Percentiles rank a stretch among this genome's conserved stretches.
Evolutionary conservation across 176 grass and related monocot genomes (phyloP).

Genomic region (Carex pumila): DNA sequence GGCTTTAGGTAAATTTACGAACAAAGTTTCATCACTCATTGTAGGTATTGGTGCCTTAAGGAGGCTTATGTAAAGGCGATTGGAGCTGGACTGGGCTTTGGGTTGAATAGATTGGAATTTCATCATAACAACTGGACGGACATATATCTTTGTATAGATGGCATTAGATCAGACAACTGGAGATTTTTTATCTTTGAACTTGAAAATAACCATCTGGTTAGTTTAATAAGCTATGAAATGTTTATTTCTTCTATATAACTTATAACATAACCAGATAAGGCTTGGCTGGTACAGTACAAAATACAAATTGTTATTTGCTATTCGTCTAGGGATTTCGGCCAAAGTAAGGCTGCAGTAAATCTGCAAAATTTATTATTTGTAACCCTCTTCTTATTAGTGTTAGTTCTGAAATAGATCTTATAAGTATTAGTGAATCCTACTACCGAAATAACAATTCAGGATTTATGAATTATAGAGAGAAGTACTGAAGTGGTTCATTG

Average conservation of each 20-base stretch:
- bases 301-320: neutral
- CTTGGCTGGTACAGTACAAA: neutral
- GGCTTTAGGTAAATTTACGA: neutral
- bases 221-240: neutral
- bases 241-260: neutral
- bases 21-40: neutral
- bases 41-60: conserved; percentile 84
- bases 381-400: neutral
- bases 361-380: neutral
- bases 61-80: conserved; percentile 82
- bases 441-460: neutral
- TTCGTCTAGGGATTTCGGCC: neutral
- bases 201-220: conserved; percentile 23
- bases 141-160: conserved; percentile 60
- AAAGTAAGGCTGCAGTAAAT: neutral
- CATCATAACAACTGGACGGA: conserved; percentile 44
- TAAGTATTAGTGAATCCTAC: neutral
- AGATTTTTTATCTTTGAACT: conserved; percentile 16
- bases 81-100: conserved; percentile 63
- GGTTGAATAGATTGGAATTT: conserved; percentile 67
- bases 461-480: neutral
- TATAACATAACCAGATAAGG: neutral
- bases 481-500: neutral
- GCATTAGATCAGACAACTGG: conserved; percentile 38
- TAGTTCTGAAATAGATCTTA: neutral